These are phyloP conservation scores for Crithidia sp. DNA, from an alignment of 208 protist genomes.

Conservation along the genomic window DNA sequence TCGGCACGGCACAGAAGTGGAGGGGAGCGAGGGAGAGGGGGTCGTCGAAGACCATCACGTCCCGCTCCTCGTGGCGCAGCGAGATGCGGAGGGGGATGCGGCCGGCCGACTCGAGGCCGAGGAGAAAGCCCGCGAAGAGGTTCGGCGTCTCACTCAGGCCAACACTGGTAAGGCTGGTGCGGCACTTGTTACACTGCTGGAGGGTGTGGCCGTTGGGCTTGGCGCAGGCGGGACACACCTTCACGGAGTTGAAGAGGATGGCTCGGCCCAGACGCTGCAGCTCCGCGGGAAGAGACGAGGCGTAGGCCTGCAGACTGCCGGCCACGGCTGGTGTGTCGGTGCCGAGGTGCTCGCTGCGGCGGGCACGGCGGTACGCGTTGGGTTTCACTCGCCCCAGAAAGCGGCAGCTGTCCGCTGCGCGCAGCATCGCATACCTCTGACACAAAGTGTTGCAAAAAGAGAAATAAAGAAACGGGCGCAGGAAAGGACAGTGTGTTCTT, in stretches of 20 bases:
- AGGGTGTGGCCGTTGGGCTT: slow-evolving; percentile 71
- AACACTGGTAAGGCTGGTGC: slow-evolving; percentile 26
- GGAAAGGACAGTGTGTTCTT: background rate
- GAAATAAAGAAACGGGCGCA: slow-evolving; percentile 3
- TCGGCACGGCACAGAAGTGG: slow-evolving; percentile 64
- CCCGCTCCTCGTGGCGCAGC: slow-evolving; percentile 39
- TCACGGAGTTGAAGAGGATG: slow-evolving; percentile 48
- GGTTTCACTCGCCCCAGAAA: slow-evolving; percentile 36
- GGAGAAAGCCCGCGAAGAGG: slow-evolving; percentile 64
- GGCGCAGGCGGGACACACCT: slow-evolving; percentile 52
- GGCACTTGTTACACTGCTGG: slow-evolving; percentile 56
- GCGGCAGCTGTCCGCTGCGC: background rate
- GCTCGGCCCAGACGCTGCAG: slow-evolving; percentile 2
- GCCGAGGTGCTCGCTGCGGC: slow-evolving; percentile 4
- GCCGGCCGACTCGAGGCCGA: slow-evolving; percentile 43
- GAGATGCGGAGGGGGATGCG: slow-evolving; percentile 50
- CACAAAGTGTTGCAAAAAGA: slow-evolving; percentile 19
- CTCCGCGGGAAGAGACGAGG: background rate
- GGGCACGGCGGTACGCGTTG: slow-evolving; percentile 19
- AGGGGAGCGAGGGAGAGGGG: slow-evolving; percentile 57
- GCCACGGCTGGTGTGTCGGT: slow-evolving; percentile 7
- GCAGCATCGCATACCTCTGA: background rate
- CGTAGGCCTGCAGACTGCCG: slow-evolving; percentile 32
- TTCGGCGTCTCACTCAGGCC: slow-evolving; percentile 52
- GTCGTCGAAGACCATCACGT: slow-evolving; percentile 64